These are phyloP conservation scores for Alternaria infectoria DNA, from an alignment of 2,329 filamentous ascomycete species.

Conservation along the genomic window DNA sequence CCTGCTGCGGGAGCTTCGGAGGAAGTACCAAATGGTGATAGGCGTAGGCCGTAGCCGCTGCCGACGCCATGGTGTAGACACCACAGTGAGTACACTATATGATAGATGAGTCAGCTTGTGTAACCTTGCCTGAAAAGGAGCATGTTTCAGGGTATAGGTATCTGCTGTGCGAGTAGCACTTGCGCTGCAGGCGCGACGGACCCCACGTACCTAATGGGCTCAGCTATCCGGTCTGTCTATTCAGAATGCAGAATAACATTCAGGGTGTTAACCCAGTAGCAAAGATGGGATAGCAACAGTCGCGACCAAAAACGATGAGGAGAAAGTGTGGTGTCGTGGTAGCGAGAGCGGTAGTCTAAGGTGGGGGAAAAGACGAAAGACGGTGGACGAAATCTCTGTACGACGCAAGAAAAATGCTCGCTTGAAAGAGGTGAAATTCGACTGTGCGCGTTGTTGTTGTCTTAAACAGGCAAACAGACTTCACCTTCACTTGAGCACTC, in stretches of 20 bases:
- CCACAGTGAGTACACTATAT: neutral
- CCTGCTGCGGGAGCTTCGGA: conserved; percentile 53
- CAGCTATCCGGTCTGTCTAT: neutral
- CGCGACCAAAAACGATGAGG: neutral
- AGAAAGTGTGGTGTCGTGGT: neutral
- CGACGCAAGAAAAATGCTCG: neutral
- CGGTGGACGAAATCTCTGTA: neutral
- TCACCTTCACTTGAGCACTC: conserved; percentile 5
- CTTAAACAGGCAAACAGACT: conserved; percentile 2
- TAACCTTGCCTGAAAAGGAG: neutral
- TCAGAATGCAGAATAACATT: neutral
- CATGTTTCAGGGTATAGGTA: neutral
- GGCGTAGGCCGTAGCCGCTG: conserved; percentile 12
- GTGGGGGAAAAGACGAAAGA: neutral
- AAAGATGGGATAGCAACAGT: neutral
- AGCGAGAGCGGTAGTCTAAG: neutral
- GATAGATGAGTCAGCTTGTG: neutral
- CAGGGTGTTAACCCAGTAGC: no score
- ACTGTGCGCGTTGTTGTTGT: neutral
- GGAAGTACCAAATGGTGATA: conserved; percentile 58
- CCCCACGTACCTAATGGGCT: neutral
- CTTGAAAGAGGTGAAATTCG: neutral
- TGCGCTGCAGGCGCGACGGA: neutral
- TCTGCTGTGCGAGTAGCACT: neutral
- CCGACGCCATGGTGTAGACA: conserved; percentile 5